These are phyloP conservation scores for Ambrosia artemisiifolia DNA, from an alignment of 129 eudicot species.

Conservation along the genomic window DNA sequence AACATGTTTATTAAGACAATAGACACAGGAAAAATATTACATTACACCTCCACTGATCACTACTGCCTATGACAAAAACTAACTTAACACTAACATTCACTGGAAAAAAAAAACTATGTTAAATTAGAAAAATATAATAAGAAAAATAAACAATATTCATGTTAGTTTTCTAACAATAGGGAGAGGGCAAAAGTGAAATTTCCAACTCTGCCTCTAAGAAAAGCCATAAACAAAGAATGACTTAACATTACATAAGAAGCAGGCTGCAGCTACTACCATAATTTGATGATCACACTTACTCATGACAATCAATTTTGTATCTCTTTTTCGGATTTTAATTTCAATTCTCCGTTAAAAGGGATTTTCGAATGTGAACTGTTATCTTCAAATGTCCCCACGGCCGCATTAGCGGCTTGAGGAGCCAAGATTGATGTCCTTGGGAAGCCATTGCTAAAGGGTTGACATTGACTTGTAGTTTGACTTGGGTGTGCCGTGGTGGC, in stretches of 20 bases:
- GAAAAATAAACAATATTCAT: conserved; percentile 24
- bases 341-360: conserved; percentile 54
- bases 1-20: conserved; percentile 24
- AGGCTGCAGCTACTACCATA: conserved; percentile 28
- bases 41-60: conserved; percentile 32
- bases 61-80: conserved; percentile 34
- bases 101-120: conserved; percentile 33
- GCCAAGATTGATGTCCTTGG: conserved; percentile 31
- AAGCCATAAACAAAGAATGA: conserved; percentile 32
- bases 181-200: conserved; percentile 21
- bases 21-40: conserved; percentile 31
- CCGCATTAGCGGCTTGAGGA: conserved; percentile 32
- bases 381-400: conserved; percentile 33
- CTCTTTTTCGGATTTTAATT: conserved; percentile 29
- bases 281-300: conserved; percentile 1
- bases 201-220: conserved; percentile 37
- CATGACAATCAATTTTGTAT: conserved; percentile 17
- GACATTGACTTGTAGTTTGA: conserved; percentile 40
- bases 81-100: too few relatives aligned
- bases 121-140: conserved; percentile 7
- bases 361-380: conserved; percentile 29
- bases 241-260: conserved; percentile 34
- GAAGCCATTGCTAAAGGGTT: conserved; percentile 45
- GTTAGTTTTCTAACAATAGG: conserved; percentile 38
- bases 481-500: conserved; percentile 19